Conservation (phyloP, 495 filamentous ascomycete genomes). For the Annulohypoxylon moriforme region DNA sequence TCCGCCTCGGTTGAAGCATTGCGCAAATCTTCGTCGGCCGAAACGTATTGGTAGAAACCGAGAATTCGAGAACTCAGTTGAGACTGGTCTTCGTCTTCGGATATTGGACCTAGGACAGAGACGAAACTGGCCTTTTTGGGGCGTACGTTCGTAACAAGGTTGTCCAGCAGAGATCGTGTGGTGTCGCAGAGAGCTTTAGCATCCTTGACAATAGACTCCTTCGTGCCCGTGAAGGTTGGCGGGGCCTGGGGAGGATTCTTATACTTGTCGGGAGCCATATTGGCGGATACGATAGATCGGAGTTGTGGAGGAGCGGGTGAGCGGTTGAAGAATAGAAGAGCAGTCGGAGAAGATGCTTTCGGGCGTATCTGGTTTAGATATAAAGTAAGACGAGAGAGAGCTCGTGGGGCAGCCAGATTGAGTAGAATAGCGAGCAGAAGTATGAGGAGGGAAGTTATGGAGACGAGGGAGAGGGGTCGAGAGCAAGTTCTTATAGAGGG, state of each 20-base stretch:
- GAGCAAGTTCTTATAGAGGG: constrained; percentile 45
- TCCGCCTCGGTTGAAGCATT: constrained; percentile 70
- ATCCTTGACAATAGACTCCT: constrained; percentile 77
- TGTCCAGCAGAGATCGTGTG: constrained; percentile 77
- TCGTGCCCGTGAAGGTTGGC: constrained; percentile 86
- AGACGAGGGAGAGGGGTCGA: constrained; percentile 56
- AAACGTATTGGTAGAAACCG: constrained; percentile 84
- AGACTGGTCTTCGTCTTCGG: constrained; percentile 73
- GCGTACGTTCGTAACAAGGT: constrained; percentile 74
- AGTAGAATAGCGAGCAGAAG: constrained; percentile 69
- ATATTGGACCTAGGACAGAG: constrained; percentile 71
- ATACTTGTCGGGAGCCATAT: constrained; percentile 60
- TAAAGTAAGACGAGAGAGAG: constrained; percentile 70
- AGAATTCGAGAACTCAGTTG: constrained; percentile 70
- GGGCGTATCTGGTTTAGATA: constrained; percentile 67
- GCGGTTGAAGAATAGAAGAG: constrained; percentile 12
- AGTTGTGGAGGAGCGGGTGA: constrained; percentile 14
- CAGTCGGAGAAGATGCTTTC: constrained; percentile 45
- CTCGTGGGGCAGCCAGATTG: constrained; percentile 82
- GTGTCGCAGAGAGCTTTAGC: constrained; percentile 77
- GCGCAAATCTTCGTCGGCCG: constrained; percentile 72
- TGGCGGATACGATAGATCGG: constrained; percentile 40
- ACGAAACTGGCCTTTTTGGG: constrained; percentile 72
- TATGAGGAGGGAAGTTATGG: constrained; percentile 66
- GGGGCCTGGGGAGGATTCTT: constrained; percentile 84